Evolutionary conservation across 345 rosid genomes (phyloP).

Genomic region (Schrenkiella parvula): DNA sequence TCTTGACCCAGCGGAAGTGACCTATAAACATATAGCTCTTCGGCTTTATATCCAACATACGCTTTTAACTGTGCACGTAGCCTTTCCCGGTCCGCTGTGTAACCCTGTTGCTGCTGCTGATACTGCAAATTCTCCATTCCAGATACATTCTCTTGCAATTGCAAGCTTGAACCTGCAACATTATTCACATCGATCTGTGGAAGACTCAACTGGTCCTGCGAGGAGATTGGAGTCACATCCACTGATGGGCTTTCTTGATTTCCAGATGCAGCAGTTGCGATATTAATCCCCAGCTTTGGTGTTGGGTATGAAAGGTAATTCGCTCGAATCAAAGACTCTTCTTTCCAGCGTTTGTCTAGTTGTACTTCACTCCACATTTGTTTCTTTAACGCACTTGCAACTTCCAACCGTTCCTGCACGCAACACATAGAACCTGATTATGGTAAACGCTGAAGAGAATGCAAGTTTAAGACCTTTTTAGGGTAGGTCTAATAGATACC

Average conservation of each 20-base stretch:
- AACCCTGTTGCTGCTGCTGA: constrained; percentile 56
- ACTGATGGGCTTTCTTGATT: constrained; percentile 46
- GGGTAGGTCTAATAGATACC: constrained; percentile 17
- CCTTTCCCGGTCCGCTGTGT: constrained; percentile 62
- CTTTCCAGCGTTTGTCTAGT: constrained; percentile 83
- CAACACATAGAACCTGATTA: constrained; percentile 12
- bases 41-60: constrained; percentile 75
- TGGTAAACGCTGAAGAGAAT: background rate
- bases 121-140: constrained; percentile 49
- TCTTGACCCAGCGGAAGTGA: constrained; percentile 91
- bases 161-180: constrained; percentile 45
- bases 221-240: constrained; percentile 34
- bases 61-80: constrained; percentile 70
- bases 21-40: constrained; percentile 64
- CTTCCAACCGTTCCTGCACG: constrained; percentile 87
- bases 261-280: constrained; percentile 35
- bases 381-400: constrained; percentile 82
- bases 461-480: background rate
- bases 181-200: constrained; percentile 36
- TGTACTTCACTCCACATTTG: constrained; percentile 95
- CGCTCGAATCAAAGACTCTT: constrained; percentile 54
- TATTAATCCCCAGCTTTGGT: constrained; percentile 45
- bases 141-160: constrained; percentile 49
- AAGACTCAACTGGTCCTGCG: constrained; percentile 42
- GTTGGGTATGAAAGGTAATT: constrained; percentile 43